Base-by-base conservation (phyloP, 495 filamentous ascomycete genomes). In the Neurospora sp. region DNA sequence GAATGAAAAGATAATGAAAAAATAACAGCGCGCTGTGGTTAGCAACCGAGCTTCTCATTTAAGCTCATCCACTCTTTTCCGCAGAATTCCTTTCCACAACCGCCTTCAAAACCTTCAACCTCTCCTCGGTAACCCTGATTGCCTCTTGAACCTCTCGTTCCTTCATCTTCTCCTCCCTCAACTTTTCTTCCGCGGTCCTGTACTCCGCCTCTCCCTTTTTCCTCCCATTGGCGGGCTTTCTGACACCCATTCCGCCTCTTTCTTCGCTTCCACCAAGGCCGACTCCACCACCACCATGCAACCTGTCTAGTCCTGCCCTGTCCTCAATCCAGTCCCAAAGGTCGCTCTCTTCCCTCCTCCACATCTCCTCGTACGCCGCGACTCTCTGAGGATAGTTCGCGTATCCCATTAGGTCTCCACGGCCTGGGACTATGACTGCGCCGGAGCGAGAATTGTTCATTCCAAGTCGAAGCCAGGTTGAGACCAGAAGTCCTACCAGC, bases 271-370 rank as follows among this genome's bases (percentile, higher is more conserved):
- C 54, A 78, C 77, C 37, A 79, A 80, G n/a, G n/a, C 20, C 20
- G 20, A 60, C 49, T 27, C 49, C 16, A 79, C 85, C 82, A 11
- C 73, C 75, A 62, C 84, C 82, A 41, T 85, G 82, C 73, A 93
- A 82, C n/a, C 88, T 87, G 71, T 93, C 90, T 80, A 95, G 85
- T 5, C 92, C 93, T 2, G 93, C 90, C 14, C 96, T 86, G 73
- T 98, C 92, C 77, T 99, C 96, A 12, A 99, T 84, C 96, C 96
- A 99, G 70, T 92, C 90, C 96, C 96, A 99, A 10, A 99, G 84
- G 72, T 95, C 93, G 76, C 89, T 93, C 79, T 99, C 96, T 78
- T 98, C 96, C 20, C 88, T 84, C 20, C 90, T 87, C 96, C 96
- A 99, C 77, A 97, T 91, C 82, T 97, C 91, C 75, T 98, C 95